Percentiles rank a stretch among this genome's conserved stretches.
Evolutionary conservation across 2,329 filamentous ascomycete genomes (phyloP).

Genomic region (Ophiostoma australiae): DNA sequence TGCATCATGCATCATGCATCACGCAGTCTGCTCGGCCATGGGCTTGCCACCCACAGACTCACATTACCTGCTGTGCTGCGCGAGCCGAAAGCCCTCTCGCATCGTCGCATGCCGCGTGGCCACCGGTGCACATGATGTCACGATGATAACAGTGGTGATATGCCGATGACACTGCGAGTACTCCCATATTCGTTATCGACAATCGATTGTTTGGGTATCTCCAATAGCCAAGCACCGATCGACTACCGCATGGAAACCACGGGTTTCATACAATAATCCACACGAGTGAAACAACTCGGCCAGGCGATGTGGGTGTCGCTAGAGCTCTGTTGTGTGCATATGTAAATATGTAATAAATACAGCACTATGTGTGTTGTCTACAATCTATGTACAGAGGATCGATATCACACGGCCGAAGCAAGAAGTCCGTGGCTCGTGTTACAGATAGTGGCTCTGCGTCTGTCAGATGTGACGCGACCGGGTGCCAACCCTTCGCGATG

Average conservation of each 20-base stretch:
- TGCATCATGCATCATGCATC: not conserved
- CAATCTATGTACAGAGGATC: not conserved
- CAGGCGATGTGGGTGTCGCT: not conserved
- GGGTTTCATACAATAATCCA: constrained; percentile 2
- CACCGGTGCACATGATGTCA: not conserved
- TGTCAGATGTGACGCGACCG: not conserved
- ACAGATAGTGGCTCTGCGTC: not conserved
- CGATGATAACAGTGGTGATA: not conserved
- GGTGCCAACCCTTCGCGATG: not conserved
- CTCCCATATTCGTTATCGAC: not conserved
- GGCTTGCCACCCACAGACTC: not conserved
- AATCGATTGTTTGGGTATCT: not conserved
- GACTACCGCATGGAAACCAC: not conserved
- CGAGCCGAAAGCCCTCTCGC: not conserved
- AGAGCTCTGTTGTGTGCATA: not conserved
- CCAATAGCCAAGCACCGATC: not conserved
- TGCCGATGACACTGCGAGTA: not conserved
- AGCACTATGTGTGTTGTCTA: not conserved
- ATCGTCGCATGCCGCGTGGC: not conserved
- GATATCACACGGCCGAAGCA: not conserved
- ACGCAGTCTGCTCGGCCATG: not conserved
- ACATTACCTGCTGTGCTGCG: not conserved
- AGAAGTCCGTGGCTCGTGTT: not conserved
- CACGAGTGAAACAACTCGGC: constrained; percentile 1
- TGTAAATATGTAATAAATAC: not conserved